Evolutionary conservation across 148 eudicot species (phyloP).

Genomic region (Silene conica): DNA sequence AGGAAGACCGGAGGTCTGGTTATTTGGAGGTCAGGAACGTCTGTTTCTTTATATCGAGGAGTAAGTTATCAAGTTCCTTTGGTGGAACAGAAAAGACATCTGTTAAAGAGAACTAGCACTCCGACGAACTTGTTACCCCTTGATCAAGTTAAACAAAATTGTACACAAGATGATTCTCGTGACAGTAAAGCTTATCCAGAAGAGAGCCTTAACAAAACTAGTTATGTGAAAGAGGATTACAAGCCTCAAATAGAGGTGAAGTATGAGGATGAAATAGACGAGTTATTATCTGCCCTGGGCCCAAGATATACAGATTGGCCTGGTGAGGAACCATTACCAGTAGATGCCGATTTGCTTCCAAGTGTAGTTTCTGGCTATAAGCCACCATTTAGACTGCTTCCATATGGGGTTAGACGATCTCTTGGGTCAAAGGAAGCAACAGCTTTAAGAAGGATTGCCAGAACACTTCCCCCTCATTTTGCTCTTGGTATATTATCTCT

Average conservation of each 20-base stretch:
- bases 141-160: slow-evolving; percentile 22
- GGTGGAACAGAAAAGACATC: slow-evolving; percentile 30
- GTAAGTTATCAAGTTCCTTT: slow-evolving; percentile 61
- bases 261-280: slow-evolving; percentile 87
- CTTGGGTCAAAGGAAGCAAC: slow-evolving; percentile 76
- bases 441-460: slow-evolving; percentile 74
- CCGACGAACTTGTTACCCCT: slow-evolving; percentile 21
- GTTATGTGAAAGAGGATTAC: slow-evolving; percentile 22
- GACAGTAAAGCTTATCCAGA: slow-evolving; percentile 22
- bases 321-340: slow-evolving; percentile 73
- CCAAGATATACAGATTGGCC: slow-evolving; percentile 94
- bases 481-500: slow-evolving; percentile 60
- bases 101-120: slow-evolving; percentile 29
- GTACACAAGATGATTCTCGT: slow-evolving; percentile 24
- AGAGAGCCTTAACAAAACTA: slow-evolving; percentile 25
- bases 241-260: slow-evolving; percentile 36
- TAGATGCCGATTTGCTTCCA: slow-evolving; percentile 95
- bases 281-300: slow-evolving; percentile 72
- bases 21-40: slow-evolving; percentile 97
- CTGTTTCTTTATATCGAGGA: slow-evolving; percentile 77
- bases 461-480: slow-evolving; percentile 93
- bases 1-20: slow-evolving; percentile 94
- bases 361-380: slow-evolving; percentile 59
- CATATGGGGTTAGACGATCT: slow-evolving; percentile 75
- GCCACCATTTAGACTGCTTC: slow-evolving; percentile 89